A percentile compares a stretch with the other conserved stretches of the same genome.
These are phyloP conservation scores for Catenaria anguillulae DNA, from an alignment of 371 early-diverging fungal species.

Conservation along the genomic window DNA sequence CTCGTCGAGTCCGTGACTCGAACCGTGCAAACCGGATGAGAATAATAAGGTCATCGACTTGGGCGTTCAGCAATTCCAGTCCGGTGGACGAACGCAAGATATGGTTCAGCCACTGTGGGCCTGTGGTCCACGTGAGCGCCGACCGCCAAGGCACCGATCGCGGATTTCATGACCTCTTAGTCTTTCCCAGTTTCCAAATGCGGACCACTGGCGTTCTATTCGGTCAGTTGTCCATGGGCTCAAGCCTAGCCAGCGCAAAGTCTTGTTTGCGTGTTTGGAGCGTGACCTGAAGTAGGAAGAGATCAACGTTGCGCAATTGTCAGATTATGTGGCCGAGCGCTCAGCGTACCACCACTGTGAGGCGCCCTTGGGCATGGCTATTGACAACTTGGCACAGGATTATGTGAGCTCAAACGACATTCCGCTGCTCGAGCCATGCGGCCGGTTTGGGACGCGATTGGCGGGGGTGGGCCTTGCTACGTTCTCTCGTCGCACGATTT, in stretches of 20 bases:
- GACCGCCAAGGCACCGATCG: conserved; percentile 59
- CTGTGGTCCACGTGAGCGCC: conserved; percentile 92
- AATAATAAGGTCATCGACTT: no score
- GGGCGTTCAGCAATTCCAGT: no score
- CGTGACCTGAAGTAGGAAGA: conserved; percentile 69
- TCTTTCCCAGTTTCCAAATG: conserved; percentile 94
- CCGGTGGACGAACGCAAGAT: conserved; percentile 94
- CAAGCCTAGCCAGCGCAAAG: conserved; percentile 98
- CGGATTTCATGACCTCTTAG: conserved; percentile 96
- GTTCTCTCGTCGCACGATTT: conserved; percentile 94
- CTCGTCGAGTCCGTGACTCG: no score
- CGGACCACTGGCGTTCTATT: conserved; percentile 96
- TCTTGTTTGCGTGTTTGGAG: conserved; percentile 87
- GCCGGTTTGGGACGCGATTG: conserved; percentile 96
- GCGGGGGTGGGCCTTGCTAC: conserved; percentile 98
- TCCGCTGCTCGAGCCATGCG: conserved; percentile 77
- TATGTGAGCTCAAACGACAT: conserved; percentile 98
- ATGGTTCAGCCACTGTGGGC: conserved; percentile 74
- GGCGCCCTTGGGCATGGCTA: conserved; percentile 69
- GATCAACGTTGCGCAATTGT: conserved; percentile 94
- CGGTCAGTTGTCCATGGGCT: conserved; percentile 97
- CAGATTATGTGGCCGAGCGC: conserved; percentile 88
- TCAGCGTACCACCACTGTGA: conserved; percentile 99
- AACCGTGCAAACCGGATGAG: no score
- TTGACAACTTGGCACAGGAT: conserved; percentile 94